Evolutionary conservation across 495 filamentous ascomycete species (phyloP), one percentile per base, ranked within the genome.

Genomic region (Trichoderma gamsii): DNA sequence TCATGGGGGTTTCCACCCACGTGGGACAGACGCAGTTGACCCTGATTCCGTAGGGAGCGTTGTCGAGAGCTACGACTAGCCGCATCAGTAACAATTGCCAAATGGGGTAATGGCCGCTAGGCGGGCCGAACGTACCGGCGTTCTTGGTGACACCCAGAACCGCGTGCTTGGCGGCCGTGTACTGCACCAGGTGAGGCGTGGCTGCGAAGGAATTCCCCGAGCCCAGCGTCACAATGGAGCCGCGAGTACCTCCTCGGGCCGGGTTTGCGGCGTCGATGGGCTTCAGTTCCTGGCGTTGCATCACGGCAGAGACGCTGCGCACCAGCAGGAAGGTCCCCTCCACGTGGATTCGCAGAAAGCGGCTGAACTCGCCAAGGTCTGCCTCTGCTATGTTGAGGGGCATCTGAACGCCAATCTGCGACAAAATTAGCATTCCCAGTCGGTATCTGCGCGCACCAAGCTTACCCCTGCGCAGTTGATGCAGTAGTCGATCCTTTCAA

Each of bases 131-230:
- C 70, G 38, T 71, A 79, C 78, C 75, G 11, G 79, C 79, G 25
- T 73, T 78, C 61, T 79, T 79, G 66, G 81, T 85, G 63, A 87
- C 75, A 0, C 81, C 82, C 0, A 83, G 46, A 0, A 82, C 75
- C 0, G 81, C 83, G 67, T 84, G 82, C 67, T 87, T 87, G 0
- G 80, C 74, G 0, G 82, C 76, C 5, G 56, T 61, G 15, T 61
- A 61, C 27, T 61, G 56, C 56, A 61, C 56, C 56, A 61, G 18
- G 56, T 61, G 23, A 61, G 56, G 27, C 16, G 56, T 23, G 29
- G 56, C 56, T 16, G 56, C 56, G 9, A 61, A 61, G 9, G 56
- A 61, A 32, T 61, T 61, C 12, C 56, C 56, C 1, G 56, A 61
- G 16, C 56, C 56, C 56, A 61, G 27, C 3, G 56, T 61, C 25